Conservation (phyloP, 2,329 filamentous ascomycete species). For the Verticillium nubilum region DNA sequence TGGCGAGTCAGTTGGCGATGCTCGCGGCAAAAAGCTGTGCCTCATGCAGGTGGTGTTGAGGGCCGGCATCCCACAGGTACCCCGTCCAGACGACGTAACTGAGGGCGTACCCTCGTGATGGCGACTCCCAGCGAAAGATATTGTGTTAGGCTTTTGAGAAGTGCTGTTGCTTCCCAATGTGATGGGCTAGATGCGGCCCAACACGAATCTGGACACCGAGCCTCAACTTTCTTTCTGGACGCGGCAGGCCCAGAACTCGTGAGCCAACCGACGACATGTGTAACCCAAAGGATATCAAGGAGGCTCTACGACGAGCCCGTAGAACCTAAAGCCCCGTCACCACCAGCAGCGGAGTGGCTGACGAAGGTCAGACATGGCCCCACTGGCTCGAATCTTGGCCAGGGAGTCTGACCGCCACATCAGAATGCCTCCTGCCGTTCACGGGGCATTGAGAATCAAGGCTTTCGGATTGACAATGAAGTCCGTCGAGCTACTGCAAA, state of each 20-base stretch:
- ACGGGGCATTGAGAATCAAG: not conserved
- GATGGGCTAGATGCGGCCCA: not conserved
- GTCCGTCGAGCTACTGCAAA: not conserved
- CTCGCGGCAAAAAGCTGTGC: slow-evolving; percentile 8
- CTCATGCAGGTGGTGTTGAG: slow-evolving; percentile 3
- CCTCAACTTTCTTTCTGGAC: not conserved
- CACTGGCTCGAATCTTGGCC: not conserved
- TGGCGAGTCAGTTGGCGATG: slow-evolving; percentile 7
- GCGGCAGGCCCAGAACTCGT: not conserved
- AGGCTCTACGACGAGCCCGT: not conserved
- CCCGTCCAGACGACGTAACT: not conserved
- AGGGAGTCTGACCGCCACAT: slow-evolving; percentile 5
- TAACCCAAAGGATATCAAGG: not conserved
- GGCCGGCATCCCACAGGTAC: not conserved
- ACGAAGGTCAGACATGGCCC: slow-evolving; percentile 1
- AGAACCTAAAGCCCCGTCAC: not conserved
- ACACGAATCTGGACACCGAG: not conserved
- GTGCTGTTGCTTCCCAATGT: not conserved
- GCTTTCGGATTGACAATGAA: not conserved
- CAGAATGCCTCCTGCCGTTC: not conserved
- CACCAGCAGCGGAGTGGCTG: not conserved
- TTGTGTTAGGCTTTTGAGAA: not conserved
- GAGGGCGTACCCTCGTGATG: not conserved
- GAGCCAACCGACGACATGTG: not conserved
- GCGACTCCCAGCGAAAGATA: not conserved